Evolutionary conservation across 2,329 filamentous ascomycete genomes (phyloP).

Genomic region (Ophiosphaerella narmari): DNA sequence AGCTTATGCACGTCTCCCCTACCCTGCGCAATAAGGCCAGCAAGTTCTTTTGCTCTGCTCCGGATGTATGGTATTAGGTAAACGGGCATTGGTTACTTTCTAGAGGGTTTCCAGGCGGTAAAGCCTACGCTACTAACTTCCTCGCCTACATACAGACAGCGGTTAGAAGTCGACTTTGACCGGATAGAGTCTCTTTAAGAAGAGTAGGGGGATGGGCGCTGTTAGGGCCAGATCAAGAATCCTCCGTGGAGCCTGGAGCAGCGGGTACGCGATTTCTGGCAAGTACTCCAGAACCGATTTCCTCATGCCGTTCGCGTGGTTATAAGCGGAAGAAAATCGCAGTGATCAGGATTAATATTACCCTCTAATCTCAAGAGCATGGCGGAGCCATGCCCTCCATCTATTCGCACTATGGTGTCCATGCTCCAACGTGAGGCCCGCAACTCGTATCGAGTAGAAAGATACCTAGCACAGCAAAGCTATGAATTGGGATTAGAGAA

Average conservation of each 20-base stretch:
- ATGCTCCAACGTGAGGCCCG: not conserved
- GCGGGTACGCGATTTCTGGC: not conserved
- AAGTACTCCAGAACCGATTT: not conserved
- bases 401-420: not conserved
- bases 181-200: too few species aligned
- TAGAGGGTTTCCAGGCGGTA: slow-evolving; percentile 2
- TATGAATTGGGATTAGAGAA: not conserved
- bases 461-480: not conserved
- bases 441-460: not conserved
- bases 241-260: not conserved
- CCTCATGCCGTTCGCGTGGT: not conserved
- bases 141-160: not conserved
- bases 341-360: not conserved
- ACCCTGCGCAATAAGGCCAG: not conserved
- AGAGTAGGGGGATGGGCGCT: not conserved
- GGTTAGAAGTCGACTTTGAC: not conserved
- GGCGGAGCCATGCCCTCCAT: not conserved
- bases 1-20: slow-evolving; percentile 6
- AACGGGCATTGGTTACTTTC: slow-evolving; percentile 1
- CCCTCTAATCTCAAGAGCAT: not conserved
- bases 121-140: not conserved
- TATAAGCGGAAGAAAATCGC: not conserved
- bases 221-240: not conserved
- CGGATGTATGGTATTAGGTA: not conserved
- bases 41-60: slow-evolving; percentile 6